phyloP scores from a whole-genome alignment of 257 asterid species.

The Ilex asprella region DNA sequence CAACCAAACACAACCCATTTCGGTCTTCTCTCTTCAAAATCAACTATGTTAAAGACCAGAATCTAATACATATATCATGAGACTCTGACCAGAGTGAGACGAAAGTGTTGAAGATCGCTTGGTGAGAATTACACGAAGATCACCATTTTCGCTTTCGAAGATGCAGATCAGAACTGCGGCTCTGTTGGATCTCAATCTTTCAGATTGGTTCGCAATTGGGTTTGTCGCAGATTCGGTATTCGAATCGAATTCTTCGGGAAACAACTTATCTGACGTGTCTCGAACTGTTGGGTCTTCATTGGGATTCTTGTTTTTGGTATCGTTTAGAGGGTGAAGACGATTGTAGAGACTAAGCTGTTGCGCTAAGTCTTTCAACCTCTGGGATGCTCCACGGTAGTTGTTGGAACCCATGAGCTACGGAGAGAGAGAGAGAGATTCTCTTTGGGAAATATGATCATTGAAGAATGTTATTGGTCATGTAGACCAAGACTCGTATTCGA shows the following conservation, averaged over 20 bases:
- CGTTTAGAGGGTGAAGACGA: too few species aligned
- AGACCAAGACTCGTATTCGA: too few species aligned
- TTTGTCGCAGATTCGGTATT: neutral
- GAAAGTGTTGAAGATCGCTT: constrained; percentile 61
- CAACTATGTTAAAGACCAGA: neutral
- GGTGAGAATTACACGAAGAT: constrained; percentile 68
- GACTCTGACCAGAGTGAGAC: constrained; percentile 57
- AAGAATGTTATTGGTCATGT: neutral
- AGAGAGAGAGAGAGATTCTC: neutral
- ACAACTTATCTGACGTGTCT: too few species aligned
- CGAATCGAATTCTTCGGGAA: too few species aligned
- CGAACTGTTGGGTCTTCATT: neutral
- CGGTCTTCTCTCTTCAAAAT: neutral
- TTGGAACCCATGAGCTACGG: neutral
- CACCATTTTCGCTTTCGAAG: constrained; percentile 46
- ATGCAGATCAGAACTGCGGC: constrained; percentile 76
- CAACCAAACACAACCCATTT: constrained; percentile 5
- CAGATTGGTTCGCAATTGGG: constrained; percentile 10
- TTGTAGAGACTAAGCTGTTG: neutral
- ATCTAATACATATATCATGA: neutral
- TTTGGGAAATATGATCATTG: neutral
- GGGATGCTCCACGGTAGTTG: neutral
- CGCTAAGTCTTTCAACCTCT: neutral
- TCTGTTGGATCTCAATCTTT: constrained; percentile 29
- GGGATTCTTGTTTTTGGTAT: neutral